Evolutionary conservation across 352 stramenopile genomes (phyloP), one percentile per base, ranked within the genome.

Genomic region (Globisporangium carolinianum): DNA sequence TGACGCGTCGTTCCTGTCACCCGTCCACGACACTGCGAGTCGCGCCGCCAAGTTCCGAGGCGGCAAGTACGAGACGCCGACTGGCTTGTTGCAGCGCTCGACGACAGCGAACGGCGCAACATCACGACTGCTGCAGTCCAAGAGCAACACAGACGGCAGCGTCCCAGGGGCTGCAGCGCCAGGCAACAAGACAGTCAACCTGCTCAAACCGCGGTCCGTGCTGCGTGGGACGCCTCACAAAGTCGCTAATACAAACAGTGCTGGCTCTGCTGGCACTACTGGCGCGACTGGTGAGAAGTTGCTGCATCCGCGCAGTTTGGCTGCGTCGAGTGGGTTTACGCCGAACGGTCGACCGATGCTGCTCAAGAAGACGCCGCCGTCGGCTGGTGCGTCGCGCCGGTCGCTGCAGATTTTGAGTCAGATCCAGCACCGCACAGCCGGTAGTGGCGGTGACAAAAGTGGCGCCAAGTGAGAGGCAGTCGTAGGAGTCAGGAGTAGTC

Each of bases 361-460:
- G 6, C 52, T 79, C 46, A 81, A 75, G 63, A 79, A 78, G 67
- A 88, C 82, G 55, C 82, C 79, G 6, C 79, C 79, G 42, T 84
- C 77, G 5, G 82, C 76, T 0, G 79, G 79, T 10, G 73, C 83
- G 1, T 94, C 83, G 24, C 61, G 79, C 10, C 65, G 83, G 41
- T 90, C 81, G 37, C 70, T 94, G 17, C 83, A 94, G 59, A 94
- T 94, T 54, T 65, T 94, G 35, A 94, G 83, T 66, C 76, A 91
- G 57, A 90, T 94, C 53, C 75, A 84, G 58, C 74, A 87, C 68
- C 73, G 69, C 60, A 71, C 68, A 10, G 24, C 45, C 10, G 17
- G 15, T 24, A 14, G 41, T 14, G 41, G 41, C 5, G 41, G 41
- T 43, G 72, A 81, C 60, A 56, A 51, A 9, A 32, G 2, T 3